Evolutionary conservation across 1,284 basidiomycete species (phyloP), one percentile per base, ranked within the genome.

Genomic region (Irpex sp.): DNA sequence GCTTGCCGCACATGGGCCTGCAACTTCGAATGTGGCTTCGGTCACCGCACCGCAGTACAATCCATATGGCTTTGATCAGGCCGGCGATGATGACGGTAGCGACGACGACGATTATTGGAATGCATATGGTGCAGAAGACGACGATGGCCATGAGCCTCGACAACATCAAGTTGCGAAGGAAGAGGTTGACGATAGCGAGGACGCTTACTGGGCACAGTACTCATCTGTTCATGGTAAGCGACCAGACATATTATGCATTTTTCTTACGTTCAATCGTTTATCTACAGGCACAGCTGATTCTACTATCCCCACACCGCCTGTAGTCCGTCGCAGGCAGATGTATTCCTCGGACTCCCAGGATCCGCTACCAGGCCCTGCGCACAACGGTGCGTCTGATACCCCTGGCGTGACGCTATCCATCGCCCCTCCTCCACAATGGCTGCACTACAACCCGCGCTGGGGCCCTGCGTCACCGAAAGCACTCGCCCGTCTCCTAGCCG

Each of bases 121-220:
- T 65, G 78, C 85, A 4, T 90, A 90, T 67, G 82, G 78, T 9
- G 66, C 67, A 8, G 39, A 43, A 11, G 39, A 43, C 39, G 68
- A 71, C 57, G 75, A 77, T 58, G 73, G 77, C 66, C 70, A 57
- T 43, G 31, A 59, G 17, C 37, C 65, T 61, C 36, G 33, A 35
- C 33, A 19, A 19, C 59, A 13, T 63, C 69, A n/a, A 65, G 62
- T 53, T 8, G 5, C 49, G 5, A 75, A 74, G 51, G 72, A 74
- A 15, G 62, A 65, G 21, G 68, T 66, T 4, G 75, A 74, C 47
- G 77, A 74, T 31, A 77, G 81, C 47, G 89, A 90, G 69, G 90
- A 91, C 65, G 87, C 87, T 3, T 91, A 92, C 68, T 91, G 89
- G 88, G 88, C 87, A 19, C 86, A 79, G 61, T 90, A 91, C 70